phyloP scores from a whole-genome alignment of 495 filamentous ascomycete species.

The Daldinia childiae region DNA sequence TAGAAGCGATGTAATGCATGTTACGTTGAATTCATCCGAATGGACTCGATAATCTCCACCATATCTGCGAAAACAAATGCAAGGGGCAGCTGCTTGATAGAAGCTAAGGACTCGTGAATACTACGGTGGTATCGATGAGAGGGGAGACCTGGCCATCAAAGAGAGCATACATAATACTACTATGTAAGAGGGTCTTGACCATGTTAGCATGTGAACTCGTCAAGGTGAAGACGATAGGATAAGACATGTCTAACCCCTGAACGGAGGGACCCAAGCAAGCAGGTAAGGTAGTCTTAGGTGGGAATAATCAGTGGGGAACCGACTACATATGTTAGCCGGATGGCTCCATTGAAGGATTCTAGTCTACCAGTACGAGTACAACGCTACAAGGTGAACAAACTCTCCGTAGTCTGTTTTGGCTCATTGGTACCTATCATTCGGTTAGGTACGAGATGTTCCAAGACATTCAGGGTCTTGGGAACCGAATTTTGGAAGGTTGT shows the following conservation, averaged over 20 bases:
- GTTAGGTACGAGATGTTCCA: not conserved
- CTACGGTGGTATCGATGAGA: conserved; percentile 27
- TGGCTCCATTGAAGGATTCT: conserved; percentile 34
- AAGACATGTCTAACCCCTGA: conserved; percentile 31
- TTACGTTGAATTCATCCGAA: conserved; percentile 35
- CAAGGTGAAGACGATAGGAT: conserved; percentile 36
- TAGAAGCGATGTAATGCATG: conserved; percentile 26
- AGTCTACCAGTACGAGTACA: not conserved
- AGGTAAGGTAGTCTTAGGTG: conserved; percentile 10
- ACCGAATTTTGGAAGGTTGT: conserved; percentile 1
- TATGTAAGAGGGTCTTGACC: conserved; percentile 11
- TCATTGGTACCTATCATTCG: not conserved
- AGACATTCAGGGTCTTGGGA: not conserved
- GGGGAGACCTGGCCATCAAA: conserved; percentile 2
- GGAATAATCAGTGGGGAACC: conserved; percentile 34
- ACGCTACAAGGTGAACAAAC: conserved; percentile 24
- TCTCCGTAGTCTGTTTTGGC: conserved; percentile 8
- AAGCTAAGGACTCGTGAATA: conserved; percentile 19
- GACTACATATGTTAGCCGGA: conserved; percentile 29
- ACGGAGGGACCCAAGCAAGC: conserved; percentile 23
- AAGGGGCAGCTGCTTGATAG: conserved; percentile 26
- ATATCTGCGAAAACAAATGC: conserved; percentile 29
- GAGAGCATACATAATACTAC: not conserved
- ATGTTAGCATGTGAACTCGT: conserved; percentile 37
- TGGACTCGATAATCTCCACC: conserved; percentile 31